A percentile compares a stretch with the other conserved stretches of the same genome.
Evolutionary conservation across 306 rosid species (phyloP).

Genomic region (Gillenia trifoliata): DNA sequence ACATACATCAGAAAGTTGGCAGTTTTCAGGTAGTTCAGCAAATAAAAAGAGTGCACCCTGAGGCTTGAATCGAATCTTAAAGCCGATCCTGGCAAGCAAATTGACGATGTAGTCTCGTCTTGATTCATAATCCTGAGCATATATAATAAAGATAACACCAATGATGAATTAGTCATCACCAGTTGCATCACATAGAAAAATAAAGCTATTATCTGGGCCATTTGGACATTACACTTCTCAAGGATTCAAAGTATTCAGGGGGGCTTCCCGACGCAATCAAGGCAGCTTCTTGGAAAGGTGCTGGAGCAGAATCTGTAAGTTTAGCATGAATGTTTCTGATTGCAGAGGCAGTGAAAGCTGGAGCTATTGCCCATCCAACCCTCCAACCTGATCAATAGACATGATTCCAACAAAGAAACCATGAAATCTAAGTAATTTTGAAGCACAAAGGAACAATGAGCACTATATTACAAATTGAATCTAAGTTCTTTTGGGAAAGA

Average conservation of each 20-base stretch:
- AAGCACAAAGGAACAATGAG: background rate
- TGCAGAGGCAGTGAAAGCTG: conserved; percentile 64
- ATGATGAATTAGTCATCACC: background rate
- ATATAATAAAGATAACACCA: conserved; percentile 9
- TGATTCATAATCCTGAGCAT: conserved; percentile 64
- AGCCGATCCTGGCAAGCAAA: conserved; percentile 55
- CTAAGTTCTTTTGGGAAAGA: background rate
- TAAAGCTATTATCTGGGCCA: background rate
- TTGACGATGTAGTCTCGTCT: conserved; percentile 62
- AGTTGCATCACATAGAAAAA: background rate
- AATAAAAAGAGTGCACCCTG: conserved; percentile 76
- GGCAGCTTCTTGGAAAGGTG: conserved; percentile 94
- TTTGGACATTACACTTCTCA: conserved; percentile 46
- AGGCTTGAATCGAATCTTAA: conserved; percentile 66
- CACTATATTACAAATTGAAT: background rate
- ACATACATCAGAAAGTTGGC: conserved; percentile 64
- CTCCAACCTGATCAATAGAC: conserved; percentile 70
- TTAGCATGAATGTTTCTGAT: conserved; percentile 66
- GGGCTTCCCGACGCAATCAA: conserved; percentile 67
- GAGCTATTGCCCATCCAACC: conserved; percentile 92
- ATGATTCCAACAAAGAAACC: conserved; percentile 15
- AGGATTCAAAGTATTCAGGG: conserved; percentile 53
- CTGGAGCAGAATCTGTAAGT: conserved; percentile 77
- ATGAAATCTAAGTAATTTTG: background rate
- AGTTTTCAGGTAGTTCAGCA: conserved; percentile 68